A percentile compares a stretch with the other conserved stretches of the same genome.
These are phyloP conservation scores for Tuber melanosporum DNA, from an alignment of 495 filamentous ascomycete species.

Conservation along the genomic window DNA sequence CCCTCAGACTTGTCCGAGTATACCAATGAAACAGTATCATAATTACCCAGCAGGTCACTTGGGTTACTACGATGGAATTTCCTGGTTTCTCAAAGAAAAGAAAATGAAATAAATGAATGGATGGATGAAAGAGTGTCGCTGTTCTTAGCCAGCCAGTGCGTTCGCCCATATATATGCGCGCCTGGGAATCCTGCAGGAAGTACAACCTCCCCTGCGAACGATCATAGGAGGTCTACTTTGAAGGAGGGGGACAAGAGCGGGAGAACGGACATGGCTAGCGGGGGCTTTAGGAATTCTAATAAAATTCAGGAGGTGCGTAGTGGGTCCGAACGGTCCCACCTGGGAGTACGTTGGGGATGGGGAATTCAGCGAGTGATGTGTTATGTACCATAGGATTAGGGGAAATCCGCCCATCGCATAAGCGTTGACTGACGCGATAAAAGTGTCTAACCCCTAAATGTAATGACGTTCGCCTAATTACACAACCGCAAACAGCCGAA, in stretches of 20 bases:
- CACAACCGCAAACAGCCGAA: background rate
- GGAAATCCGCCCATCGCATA: constrained; percentile 45
- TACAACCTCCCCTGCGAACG: background rate
- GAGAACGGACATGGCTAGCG: background rate
- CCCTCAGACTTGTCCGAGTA: too few relatives aligned
- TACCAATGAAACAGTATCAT: too few relatives aligned
- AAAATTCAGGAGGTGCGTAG: background rate
- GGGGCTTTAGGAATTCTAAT: background rate
- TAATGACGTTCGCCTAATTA: background rate
- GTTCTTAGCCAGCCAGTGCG: too few relatives aligned
- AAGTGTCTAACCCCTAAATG: background rate
- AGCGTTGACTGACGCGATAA: constrained; percentile 15
- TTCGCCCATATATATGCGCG: too few relatives aligned
- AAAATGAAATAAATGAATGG: too few relatives aligned
- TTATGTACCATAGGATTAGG: constrained; percentile 38
- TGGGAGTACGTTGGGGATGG: background rate
- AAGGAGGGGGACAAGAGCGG: background rate
- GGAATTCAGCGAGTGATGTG: constrained; percentile 41
- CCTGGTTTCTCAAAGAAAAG: too few relatives aligned
- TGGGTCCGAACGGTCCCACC: background rate
- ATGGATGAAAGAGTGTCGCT: too few relatives aligned
- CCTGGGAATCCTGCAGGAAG: background rate
- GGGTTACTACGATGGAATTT: too few relatives aligned
- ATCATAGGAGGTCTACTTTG: background rate
- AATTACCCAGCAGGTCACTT: too few relatives aligned